A percentile compares a stretch with the other conserved stretches of the same genome.
phyloP scores from a whole-genome alignment of 2,329 filamentous ascomycete genomes.

The Verticillium dahliae region DNA sequence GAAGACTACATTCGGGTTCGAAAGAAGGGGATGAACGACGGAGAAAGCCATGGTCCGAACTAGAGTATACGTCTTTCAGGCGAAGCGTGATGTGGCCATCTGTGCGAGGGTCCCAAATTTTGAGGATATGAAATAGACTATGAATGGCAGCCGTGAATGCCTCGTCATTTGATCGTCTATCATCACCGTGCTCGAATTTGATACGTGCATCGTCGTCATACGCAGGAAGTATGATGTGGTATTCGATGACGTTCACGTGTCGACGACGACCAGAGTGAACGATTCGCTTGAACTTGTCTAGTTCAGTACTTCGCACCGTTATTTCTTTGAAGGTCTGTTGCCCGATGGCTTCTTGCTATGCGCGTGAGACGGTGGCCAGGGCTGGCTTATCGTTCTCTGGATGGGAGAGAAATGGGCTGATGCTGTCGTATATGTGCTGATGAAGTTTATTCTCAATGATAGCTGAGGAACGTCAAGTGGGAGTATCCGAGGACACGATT shows the following conservation, averaged over 20 bases:
- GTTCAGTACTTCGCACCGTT: conserved; percentile 10
- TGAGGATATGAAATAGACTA: conserved; percentile 10
- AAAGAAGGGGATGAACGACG: neutral
- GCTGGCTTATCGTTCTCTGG: neutral
- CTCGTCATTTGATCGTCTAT: conserved; percentile 13
- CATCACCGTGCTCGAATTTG: conserved; percentile 13
- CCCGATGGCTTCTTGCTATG: conserved; percentile 1
- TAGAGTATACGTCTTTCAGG: neutral
- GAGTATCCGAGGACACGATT: too few species aligned
- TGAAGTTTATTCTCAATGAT: neutral
- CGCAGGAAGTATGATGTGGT: conserved; percentile 11
- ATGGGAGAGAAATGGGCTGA: neutral
- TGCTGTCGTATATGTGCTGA: neutral
- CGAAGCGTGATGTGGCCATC: neutral
- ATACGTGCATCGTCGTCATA: conserved; percentile 10
- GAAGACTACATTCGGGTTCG: neutral
- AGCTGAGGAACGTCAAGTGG: neutral
- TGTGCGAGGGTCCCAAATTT: conserved; percentile 10
- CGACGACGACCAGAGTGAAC: conserved; percentile 11
- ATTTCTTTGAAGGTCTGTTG: neutral
- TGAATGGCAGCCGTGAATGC: conserved; percentile 13
- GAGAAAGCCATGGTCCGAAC: neutral
- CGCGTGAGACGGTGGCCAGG: conserved; percentile 1
- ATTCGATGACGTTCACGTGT: conserved; percentile 11
- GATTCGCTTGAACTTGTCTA: conserved; percentile 11